phyloP scores from a whole-genome alignment of 2,329 filamentous ascomycete genomes.

The Diplocarpon rosae region DNA sequence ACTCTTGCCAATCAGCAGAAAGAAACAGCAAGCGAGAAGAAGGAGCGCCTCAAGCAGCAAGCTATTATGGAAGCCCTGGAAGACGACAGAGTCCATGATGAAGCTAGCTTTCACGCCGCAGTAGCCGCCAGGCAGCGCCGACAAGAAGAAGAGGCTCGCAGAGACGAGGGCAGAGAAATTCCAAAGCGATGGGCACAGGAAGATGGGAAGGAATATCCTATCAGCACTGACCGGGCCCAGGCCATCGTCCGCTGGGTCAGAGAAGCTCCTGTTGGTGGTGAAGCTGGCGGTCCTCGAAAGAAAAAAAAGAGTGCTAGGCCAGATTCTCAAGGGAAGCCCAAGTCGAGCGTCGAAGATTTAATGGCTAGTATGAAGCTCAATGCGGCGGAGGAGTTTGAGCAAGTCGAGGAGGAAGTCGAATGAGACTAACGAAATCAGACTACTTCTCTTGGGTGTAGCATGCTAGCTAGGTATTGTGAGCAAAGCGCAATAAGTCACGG shows the following conservation, averaged over 20 bases:
- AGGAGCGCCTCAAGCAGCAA: conserved; percentile 50
- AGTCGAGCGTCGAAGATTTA: conserved; percentile 9
- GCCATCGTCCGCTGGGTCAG: conserved; percentile 60
- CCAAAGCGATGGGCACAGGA: conserved; percentile 52
- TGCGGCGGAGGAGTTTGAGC: conserved; percentile 17
- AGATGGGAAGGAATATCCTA: conserved; percentile 56
- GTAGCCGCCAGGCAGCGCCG: conserved; percentile 49
- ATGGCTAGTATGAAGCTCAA: conserved; percentile 11
- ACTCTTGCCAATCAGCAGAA: conserved; percentile 27
- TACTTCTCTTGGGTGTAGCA: too few species aligned
- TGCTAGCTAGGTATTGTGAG: too few species aligned
- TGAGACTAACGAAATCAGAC: conserved; percentile 2
- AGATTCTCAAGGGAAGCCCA: conserved; percentile 14
- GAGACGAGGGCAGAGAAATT: conserved; percentile 20
- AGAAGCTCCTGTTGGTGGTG: conserved; percentile 37
- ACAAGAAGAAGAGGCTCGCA: conserved; percentile 38
- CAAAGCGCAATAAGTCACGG: too few species aligned
- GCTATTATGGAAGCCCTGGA: conserved; percentile 56
- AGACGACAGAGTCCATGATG: conserved; percentile 57
- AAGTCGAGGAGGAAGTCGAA: conserved; percentile 25
- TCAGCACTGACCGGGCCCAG: conserved; percentile 58
- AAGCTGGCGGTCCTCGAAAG: conserved; percentile 27
- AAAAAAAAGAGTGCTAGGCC: conserved; percentile 28
- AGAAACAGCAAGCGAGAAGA: conserved; percentile 42
- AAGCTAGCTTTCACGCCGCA: conserved; percentile 52